Evolutionary conservation across 164 flowering plant genomes (phyloP).

Genomic region (Umbilicus rupestris): DNA sequence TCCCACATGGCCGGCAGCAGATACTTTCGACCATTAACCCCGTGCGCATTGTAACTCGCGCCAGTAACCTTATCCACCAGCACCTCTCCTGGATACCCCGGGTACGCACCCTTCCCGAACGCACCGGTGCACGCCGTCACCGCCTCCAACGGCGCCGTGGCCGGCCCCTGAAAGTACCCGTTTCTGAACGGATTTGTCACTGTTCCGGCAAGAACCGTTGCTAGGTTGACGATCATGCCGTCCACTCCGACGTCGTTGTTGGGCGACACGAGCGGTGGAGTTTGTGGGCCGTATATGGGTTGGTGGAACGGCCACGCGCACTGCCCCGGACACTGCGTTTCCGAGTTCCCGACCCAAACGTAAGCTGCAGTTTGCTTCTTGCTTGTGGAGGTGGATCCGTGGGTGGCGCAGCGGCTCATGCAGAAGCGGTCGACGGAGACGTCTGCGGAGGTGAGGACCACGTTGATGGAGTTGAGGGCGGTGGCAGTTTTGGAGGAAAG

Average conservation of each 20-base stretch:
- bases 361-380: conserved; percentile 22
- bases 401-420: conserved; percentile 43
- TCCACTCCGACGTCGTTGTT: conserved; percentile 81
- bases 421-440: conserved; percentile 51
- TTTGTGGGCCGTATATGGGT: conserved; percentile 74
- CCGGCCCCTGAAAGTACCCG: conserved; percentile 71
- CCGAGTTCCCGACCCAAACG: conserved; percentile 82
- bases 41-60: conserved; percentile 74
- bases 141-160: conserved; percentile 63
- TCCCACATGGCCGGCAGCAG: conserved; percentile 86
- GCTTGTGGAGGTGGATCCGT: conserved; percentile 21
- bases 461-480: conserved; percentile 20
- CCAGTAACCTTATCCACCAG: conserved; percentile 46
- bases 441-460: conserved; percentile 50
- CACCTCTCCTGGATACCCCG: conserved; percentile 66
- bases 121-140: conserved; percentile 72
- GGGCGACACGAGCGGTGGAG: conserved; percentile 62
- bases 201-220: conserved; percentile 61
- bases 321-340: conserved; percentile 71
- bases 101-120: conserved; percentile 64
- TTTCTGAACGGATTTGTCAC: conserved; percentile 65
- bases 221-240: conserved; percentile 76
- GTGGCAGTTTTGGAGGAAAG: conserved; percentile 24
- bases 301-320: conserved; percentile 94
- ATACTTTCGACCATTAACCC: conserved; percentile 50